A percentile compares a stretch with the other conserved stretches of the same genome.
Conservation (phyloP, 495 filamentous ascomycete species). For the Daldinia childiae region DNA sequence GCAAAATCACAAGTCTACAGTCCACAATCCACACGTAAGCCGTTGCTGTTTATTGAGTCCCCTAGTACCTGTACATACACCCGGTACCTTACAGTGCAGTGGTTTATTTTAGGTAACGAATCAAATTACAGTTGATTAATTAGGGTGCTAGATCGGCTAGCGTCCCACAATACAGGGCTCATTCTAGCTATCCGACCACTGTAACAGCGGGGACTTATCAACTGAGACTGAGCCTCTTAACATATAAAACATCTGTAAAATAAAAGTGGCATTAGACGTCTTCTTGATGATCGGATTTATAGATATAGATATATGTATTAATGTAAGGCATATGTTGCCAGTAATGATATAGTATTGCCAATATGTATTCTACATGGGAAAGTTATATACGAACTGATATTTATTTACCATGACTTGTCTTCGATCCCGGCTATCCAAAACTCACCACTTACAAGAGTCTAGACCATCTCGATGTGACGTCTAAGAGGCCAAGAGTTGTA, state of each 20-base stretch:
- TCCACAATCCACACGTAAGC: slow-evolving; percentile 41
- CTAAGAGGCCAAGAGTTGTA: slow-evolving; percentile 5
- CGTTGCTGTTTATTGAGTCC: slow-evolving; percentile 25
- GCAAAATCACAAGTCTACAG: slow-evolving; percentile 12
- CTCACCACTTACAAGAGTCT: slow-evolving; percentile 19
- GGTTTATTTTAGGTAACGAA: slow-evolving; percentile 34
- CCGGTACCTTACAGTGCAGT: slow-evolving; percentile 2
- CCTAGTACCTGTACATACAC: slow-evolving; percentile 26
- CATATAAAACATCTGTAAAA: background rate
- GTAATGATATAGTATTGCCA: too few relatives aligned
- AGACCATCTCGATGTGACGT: slow-evolving; percentile 30
- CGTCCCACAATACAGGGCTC: slow-evolving; percentile 18
- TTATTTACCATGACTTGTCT: too few relatives aligned
- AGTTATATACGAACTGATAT: too few relatives aligned
- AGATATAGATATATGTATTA: too few relatives aligned
- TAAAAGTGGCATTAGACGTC: background rate
- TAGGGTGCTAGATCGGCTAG: slow-evolving; percentile 3
- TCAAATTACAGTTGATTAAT: slow-evolving; percentile 27
- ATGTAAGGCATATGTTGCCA: too few relatives aligned
- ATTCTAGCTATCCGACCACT: background rate
- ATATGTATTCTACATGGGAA: too few relatives aligned
- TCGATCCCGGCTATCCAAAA: too few relatives aligned
- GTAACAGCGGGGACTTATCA: slow-evolving; percentile 3
- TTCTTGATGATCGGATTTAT: too few relatives aligned
- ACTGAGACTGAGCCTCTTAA: background rate